Evolutionary conservation across 164 flowering plant species (phyloP).

Genomic region (Umbellularia californica): DNA sequence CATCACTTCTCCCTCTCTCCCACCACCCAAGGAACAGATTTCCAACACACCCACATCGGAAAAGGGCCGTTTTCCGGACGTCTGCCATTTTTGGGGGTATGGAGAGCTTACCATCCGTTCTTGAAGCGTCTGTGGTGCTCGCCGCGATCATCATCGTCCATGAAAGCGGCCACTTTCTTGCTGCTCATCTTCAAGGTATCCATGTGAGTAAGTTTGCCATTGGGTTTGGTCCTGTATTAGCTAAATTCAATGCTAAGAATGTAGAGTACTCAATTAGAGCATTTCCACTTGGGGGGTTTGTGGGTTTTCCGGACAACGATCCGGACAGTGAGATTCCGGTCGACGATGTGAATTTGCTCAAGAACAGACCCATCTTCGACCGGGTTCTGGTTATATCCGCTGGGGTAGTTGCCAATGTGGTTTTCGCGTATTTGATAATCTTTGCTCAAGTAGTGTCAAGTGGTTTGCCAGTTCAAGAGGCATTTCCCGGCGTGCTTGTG

Average conservation of each 20-base stretch:
- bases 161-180: constrained; percentile 91
- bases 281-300: constrained; percentile 97
- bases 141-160: constrained; percentile 87
- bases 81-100: constrained; percentile 48
- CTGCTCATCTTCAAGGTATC: constrained; percentile 90
- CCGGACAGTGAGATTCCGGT: constrained; percentile 88
- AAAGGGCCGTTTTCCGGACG: constrained; percentile 29
- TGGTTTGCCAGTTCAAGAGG: constrained; percentile 93
- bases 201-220: constrained; percentile 96
- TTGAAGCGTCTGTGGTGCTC: constrained; percentile 72
- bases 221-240: constrained; percentile 95
- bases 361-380: constrained; percentile 82
- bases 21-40: constrained; percentile 7
- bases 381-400: constrained; percentile 85
- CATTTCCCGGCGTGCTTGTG: constrained; percentile 83
- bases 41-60: constrained; percentile 21
- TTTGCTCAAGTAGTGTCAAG: constrained; percentile 71
- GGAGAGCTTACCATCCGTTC: constrained; percentile 67
- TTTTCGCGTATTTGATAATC: constrained; percentile 78
- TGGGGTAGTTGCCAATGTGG: constrained; percentile 82
- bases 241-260: constrained; percentile 82
- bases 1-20: constrained; percentile 18
- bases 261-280: constrained; percentile 95
- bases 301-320: constrained; percentile 98
- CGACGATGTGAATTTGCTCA: constrained; percentile 81